A percentile compares a stretch with the other conserved stretches of the same genome.
These are phyloP conservation scores for Podaxis mareebaensis DNA, from an alignment of 768 basidiomycete genomes.

Conservation along the genomic window DNA sequence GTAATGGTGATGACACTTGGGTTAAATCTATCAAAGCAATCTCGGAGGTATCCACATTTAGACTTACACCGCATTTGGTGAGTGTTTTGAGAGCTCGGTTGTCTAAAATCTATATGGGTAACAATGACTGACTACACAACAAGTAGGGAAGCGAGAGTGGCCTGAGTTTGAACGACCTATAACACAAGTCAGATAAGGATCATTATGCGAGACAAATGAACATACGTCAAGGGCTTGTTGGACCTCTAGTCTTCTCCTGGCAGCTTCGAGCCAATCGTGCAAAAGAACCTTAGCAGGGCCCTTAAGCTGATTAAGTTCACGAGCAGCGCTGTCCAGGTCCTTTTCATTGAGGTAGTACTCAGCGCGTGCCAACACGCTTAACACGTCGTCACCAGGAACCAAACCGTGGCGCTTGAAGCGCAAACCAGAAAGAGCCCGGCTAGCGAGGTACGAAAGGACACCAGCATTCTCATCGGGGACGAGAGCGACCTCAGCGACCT, in stretches of 20 bases:
- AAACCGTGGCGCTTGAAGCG: constrained; percentile 81
- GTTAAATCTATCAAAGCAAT: neutral
- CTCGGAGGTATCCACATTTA: neutral
- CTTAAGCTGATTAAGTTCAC: constrained; percentile 88
- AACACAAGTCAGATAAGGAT: constrained; percentile 15
- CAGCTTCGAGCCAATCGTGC: constrained; percentile 90
- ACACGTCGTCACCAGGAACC: constrained; percentile 78
- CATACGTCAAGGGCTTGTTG: constrained; percentile 87
- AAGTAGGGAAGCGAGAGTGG: constrained; percentile 77
- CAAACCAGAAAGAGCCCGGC: constrained; percentile 71
- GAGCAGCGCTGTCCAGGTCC: constrained; percentile 84
- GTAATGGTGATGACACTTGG: neutral
- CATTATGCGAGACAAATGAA: neutral
- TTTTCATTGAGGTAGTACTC: constrained; percentile 90
- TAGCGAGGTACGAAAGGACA: constrained; percentile 82
- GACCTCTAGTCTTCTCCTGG: constrained; percentile 84
- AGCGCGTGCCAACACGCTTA: constrained; percentile 85
- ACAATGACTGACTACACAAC: constrained; percentile 51
- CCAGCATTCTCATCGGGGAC: constrained; percentile 92
- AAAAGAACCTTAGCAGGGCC: constrained; percentile 77
- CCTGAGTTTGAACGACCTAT: constrained; percentile 82
- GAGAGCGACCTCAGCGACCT: constrained; percentile 84
- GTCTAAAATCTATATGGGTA: constrained; percentile 13
- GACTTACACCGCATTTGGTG: neutral
- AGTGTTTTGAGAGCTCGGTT: neutral